Base-by-base conservation (phyloP, 1,284 basidiomycete genomes). In the Naganishia liquefaciens region DNA sequence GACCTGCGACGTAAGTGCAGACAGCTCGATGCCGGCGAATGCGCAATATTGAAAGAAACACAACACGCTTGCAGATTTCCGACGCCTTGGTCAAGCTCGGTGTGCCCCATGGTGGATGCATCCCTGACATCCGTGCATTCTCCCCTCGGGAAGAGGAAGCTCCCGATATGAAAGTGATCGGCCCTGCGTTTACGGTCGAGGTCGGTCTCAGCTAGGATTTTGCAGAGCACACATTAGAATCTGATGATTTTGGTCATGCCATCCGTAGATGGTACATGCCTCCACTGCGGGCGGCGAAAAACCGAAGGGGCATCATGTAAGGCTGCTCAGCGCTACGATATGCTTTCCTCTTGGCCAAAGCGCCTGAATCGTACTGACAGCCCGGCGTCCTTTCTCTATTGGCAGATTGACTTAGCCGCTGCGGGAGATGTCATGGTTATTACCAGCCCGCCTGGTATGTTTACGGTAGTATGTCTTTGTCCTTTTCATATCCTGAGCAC, bases 31-130 rank as follows among this genome's bases (percentile, higher is more conserved):
- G 33, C 33, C 33, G 3, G 33, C n/a, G n/a, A n/a, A 37, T 4
- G 33, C 33, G 7, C 13, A 37, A 37, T 7, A 44, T 44, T 47
- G 46, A n/a, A 4, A n/a, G 2, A 13, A 23, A 5, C 2, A 21
- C n/a, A n/a, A n/a, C n/a, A 47, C n/a, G 21, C 21, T 25, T 21
- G 3, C 52, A 96, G 82, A 82, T 97, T 21, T 93, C 93, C 1
- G 94, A 97, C 77, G 91, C 92, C 1, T 84, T 97, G 72, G 82
- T 94, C 73, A 94, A 92, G 77, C 86, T 97, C 40, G 86, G 87
- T 15, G 74, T 86, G 5, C 81, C 84, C 5, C 83, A 87, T 71
- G 93, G 93, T 1, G 93, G 94, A 0, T 83, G 87, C 73, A 82
- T 97, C 40, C 87, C 92, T 1, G 92, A 94, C 75, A 85, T 98